A percentile compares a stretch with the other conserved stretches of the same genome.
Evolutionary conservation across 129 eudicot species (phyloP).

Genomic region (Erigeron canadensis): DNA sequence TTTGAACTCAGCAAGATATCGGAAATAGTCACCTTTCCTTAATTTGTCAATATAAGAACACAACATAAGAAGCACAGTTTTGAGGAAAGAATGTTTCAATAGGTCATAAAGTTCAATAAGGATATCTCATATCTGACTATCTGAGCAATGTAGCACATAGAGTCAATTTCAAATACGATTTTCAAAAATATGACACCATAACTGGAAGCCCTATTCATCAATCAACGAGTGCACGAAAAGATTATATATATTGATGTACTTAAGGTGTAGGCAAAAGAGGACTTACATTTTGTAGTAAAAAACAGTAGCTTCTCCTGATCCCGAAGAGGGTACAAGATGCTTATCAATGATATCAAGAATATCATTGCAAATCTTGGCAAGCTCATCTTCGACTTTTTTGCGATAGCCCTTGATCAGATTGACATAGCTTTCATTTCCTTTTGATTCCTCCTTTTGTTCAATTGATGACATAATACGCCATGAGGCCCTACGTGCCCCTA

Average conservation of each 20-base stretch:
- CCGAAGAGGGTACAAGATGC: constrained; percentile 77
- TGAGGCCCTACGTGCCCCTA: constrained; percentile 91
- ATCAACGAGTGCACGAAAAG: neutral
- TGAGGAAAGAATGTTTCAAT: neutral
- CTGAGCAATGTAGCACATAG: neutral
- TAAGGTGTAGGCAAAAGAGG: neutral
- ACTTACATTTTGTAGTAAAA: constrained; percentile 93
- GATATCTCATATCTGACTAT: too few relatives aligned
- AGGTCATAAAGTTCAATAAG: constrained; percentile 12
- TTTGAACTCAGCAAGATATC: constrained; percentile 98
- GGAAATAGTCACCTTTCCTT: constrained; percentile 99
- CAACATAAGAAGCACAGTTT: neutral
- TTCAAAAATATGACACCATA: neutral
- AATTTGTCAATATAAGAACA: constrained; percentile 15
- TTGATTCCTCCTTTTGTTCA: constrained; percentile 93
- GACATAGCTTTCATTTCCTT: constrained; percentile 83
- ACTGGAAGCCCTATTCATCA: neutral
- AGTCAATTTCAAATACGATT: neutral
- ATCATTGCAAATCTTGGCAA: constrained; percentile 80
- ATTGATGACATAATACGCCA: constrained; percentile 99
- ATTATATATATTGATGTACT: constrained; percentile 16
- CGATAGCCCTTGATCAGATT: constrained; percentile 83
- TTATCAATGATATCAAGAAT: constrained; percentile 80
- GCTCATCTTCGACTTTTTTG: constrained; percentile 93
- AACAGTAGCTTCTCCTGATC: constrained; percentile 85